Base-by-base conservation (phyloP, 192 early-diverging fungal species). In the Chytriomyces hyalinus region DNA sequence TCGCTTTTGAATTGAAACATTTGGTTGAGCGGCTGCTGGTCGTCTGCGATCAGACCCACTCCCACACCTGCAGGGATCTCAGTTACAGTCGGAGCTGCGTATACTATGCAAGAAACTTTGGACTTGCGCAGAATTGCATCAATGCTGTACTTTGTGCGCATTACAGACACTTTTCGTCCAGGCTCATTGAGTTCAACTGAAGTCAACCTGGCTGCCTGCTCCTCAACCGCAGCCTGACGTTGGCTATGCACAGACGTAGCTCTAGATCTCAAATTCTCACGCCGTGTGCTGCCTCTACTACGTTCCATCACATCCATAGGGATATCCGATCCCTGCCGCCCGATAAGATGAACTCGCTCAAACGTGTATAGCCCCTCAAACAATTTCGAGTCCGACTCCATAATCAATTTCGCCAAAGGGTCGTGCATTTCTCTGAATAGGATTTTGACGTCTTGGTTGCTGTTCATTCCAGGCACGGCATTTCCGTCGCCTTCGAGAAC, bases 371-470 rank as follows among this genome's bases (percentile, higher is more conserved):
- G 51, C 49, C 66, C 69, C 8, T 76, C 73, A 24, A 85, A 60
- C 6, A 85, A 77, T 5, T 67, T 46, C 15, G 59, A 49, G 61
- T 84, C 82, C 22, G 73, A 44, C 10, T 65, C 59, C 6, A 75
- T 36, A 2, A 86, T 76, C 9, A 73, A 60, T 49, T 82, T 78
- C 22, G 75, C 65, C 13, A 79, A 22, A 0, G 44, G n/a, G 44
- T 79, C 75, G 57, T 80, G 81, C 43, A 77, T 48, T 49, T 84
- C 80, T 61, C 45, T 51, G 71, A 86, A 84, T 24, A 84, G 71
- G 0, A 70, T 61, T 13, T 64, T 17, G 26, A 86, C 66, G 57
- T 79, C 72, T 22, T 7, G 62, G 4, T 61, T 36, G 45, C 15
- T 17, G 36, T 9, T 17, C 11, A 49, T 13, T 44, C n/a, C 59